Percentiles rank a stretch among this genome's conserved stretches.
These are phyloP conservation scores for Trichophaea hybrida DNA, from an alignment of 2,329 filamentous ascomycete species.

Conservation along the genomic window DNA sequence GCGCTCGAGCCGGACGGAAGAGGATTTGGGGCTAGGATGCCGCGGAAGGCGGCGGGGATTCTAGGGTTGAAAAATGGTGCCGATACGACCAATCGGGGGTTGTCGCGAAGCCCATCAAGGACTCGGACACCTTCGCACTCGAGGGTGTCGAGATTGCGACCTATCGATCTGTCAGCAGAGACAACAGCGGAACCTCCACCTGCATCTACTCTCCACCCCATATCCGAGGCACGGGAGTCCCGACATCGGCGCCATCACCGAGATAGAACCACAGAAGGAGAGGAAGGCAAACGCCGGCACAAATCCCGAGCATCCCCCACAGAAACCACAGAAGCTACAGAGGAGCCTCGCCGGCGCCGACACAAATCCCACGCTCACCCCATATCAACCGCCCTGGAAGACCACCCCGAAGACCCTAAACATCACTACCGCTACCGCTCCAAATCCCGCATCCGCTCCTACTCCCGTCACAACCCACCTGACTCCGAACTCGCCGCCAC, in stretches of 20 bases:
- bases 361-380: not conserved
- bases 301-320: not conserved
- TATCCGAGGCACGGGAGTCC: not conserved
- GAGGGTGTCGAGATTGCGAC: not conserved
- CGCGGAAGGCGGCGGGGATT: not conserved
- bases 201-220: too few relatives aligned
- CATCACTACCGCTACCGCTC: not conserved
- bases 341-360: not conserved
- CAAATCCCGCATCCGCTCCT: not conserved
- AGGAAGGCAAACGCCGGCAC: not conserved
- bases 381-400: not conserved
- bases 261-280: not conserved
- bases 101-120: not conserved
- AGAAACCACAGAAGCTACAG: not conserved
- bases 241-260: not conserved
- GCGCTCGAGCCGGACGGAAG: not conserved
- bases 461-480: not conserved
- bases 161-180: too few relatives aligned
- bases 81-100: not conserved
- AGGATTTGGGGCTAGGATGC: not conserved
- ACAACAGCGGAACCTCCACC: too few relatives aligned
- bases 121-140: not conserved
- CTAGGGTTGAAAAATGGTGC: not conserved
- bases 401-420: not conserved
- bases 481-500: not conserved